A percentile compares a stretch with the other conserved stretches of the same genome.
phyloP scores from a whole-genome alignment of 129 eudicot species.

The Flaveria sonorensis region DNA sequence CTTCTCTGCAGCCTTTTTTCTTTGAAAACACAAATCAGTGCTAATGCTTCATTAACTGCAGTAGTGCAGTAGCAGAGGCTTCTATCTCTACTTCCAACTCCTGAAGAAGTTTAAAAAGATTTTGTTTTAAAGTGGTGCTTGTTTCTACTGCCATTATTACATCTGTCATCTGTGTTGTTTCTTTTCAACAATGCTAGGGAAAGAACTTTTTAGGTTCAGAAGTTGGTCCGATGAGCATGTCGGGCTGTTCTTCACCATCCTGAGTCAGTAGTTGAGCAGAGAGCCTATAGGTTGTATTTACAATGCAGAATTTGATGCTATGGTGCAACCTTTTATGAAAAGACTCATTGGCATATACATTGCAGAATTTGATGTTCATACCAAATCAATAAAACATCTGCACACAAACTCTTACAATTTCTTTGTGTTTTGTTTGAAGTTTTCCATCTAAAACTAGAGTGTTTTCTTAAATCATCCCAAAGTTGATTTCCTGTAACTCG shows the following conservation, averaged over 20 bases:
- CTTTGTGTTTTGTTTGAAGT: too few species aligned
- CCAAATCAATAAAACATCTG: too few species aligned
- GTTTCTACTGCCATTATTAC: constrained; percentile 36
- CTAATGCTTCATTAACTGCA: constrained; percentile 73
- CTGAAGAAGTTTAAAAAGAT: constrained; percentile 58
- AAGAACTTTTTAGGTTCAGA: background rate
- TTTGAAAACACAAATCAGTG: too few species aligned
- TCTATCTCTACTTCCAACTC: constrained; percentile 75
- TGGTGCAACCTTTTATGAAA: too few species aligned
- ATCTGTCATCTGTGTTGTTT: background rate
- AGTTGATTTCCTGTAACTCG: too few species aligned
- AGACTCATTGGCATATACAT: too few species aligned
- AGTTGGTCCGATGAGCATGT: background rate
- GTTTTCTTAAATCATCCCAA: too few species aligned
- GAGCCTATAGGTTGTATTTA: background rate
- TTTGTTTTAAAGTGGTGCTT: background rate
- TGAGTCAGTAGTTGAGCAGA: background rate
- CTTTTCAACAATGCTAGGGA: background rate
- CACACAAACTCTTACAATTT: too few species aligned
- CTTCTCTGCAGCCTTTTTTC: too few species aligned
- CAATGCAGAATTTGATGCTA: too few species aligned
- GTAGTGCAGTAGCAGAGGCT: constrained; percentile 12
- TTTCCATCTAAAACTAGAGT: too few species aligned
- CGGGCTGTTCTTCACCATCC: background rate
- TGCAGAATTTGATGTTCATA: too few species aligned